Percentiles rank a stretch among this genome's conserved stretches.
phyloP scores from a whole-genome alignment of 2,329 filamentous ascomycete genomes.

The Leptographium wingfieldii region DNA sequence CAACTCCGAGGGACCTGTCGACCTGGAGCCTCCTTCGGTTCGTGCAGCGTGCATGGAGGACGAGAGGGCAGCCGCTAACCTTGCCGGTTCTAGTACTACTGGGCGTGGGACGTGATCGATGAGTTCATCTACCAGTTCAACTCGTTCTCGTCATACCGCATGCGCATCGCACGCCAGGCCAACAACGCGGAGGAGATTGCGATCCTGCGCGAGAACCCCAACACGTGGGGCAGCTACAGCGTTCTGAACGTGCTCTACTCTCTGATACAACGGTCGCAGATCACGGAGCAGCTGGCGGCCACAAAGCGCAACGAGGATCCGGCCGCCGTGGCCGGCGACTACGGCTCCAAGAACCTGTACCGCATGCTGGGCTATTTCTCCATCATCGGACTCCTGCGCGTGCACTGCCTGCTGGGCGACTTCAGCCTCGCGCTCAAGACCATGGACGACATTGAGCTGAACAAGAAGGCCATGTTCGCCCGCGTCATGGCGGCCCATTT shows the following conservation, averaged over 20 bases:
- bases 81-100: constrained; percentile 66
- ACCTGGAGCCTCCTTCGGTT: constrained; percentile 90
- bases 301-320: constrained; percentile 92
- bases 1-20: constrained; percentile 97
- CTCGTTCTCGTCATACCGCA: constrained; percentile 95
- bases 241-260: constrained; percentile 99
- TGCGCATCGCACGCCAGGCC: constrained; percentile 71
- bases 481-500: constrained; percentile 99
- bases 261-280: constrained; percentile 94
- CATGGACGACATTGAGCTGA: constrained; percentile 97
- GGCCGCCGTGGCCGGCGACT: constrained; percentile 79
- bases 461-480: constrained; percentile 99
- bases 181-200: constrained; percentile 86
- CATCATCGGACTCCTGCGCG: constrained; percentile 90
- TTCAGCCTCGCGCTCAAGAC: constrained; percentile 98
- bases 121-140: constrained; percentile 99
- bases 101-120: constrained; percentile 99
- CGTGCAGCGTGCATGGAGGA: neutral
- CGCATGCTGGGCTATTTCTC: constrained; percentile 99
- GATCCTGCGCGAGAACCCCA: constrained; percentile 88
- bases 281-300: constrained; percentile 90
- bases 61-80: neutral
- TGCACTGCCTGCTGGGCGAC: constrained; percentile 93
- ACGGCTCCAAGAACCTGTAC: constrained; percentile 88
- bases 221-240: constrained; percentile 99